phyloP scores from a whole-genome alignment of 108 stramenopile species.

The Phaeodactylum tricornutum region DNA sequence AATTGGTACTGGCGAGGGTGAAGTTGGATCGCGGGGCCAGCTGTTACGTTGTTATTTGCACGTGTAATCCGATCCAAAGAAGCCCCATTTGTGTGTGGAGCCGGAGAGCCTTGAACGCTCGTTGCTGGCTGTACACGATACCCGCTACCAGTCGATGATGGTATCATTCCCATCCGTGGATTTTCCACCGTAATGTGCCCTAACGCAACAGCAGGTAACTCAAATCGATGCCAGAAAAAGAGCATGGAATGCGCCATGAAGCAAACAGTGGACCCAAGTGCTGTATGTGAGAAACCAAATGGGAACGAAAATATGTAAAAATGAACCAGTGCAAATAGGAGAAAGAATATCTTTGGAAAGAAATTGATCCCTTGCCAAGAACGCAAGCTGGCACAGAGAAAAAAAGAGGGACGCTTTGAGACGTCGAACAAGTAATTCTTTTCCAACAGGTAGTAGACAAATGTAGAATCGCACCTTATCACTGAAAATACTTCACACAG shows the following conservation, averaged over 20 bases:
- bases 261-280: conserved; percentile 53
- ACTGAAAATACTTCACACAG: conserved; percentile 89
- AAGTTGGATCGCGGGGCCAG: no score
- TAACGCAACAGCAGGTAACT: conserved; percentile 69
- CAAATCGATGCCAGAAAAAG: conserved; percentile 90
- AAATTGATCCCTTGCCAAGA: conserved; percentile 55
- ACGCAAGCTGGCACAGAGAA: conserved; percentile 34
- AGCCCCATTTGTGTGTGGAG: no score
- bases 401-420: background rate
- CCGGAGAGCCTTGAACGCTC: no score
- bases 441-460: background rate
- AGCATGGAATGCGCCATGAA: conserved; percentile 81
- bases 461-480: conserved; percentile 38
- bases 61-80: no score
- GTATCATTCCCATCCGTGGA: conserved; percentile 37
- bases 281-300: conserved; percentile 81
- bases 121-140: no score
- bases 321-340: conserved; percentile 86
- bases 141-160: no score
- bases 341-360: conserved; percentile 84
- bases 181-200: conserved; percentile 47
- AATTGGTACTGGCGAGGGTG: no score
- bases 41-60: no score
- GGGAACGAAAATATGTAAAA: conserved; percentile 91
- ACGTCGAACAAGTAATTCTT: background rate